Evolutionary conservation across 306 rosid genomes (phyloP).

Genomic region (Crataegus laevigata): DNA sequence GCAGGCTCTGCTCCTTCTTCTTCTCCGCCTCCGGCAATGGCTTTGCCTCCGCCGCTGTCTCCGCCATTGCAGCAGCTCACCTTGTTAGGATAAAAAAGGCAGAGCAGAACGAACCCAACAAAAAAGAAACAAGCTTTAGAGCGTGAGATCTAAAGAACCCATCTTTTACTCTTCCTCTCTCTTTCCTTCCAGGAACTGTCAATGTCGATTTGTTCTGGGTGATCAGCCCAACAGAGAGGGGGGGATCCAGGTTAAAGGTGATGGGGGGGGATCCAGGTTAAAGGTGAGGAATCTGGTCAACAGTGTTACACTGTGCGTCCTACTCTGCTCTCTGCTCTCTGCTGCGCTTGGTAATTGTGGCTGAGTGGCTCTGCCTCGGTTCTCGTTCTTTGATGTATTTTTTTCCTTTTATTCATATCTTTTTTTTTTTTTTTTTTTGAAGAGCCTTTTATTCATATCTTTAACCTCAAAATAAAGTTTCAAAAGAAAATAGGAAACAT

Average conservation of each 20-base stretch:
- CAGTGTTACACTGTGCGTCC: slow-evolving; percentile 2
- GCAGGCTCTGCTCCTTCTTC: slow-evolving; percentile 89
- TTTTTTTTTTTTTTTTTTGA: too few species aligned
- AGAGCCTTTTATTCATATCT: too few species aligned
- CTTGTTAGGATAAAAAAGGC: background rate
- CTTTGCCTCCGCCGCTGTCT: slow-evolving; percentile 25
- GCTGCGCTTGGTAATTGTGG: background rate
- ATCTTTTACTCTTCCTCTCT: background rate
- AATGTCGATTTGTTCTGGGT: slow-evolving; percentile 27
- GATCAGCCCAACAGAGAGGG: slow-evolving; percentile 14
- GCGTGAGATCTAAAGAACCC: slow-evolving; percentile 27
- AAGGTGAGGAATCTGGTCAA: slow-evolving; percentile 20
- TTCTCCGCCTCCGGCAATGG: slow-evolving; percentile 82
- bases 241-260: background rate
- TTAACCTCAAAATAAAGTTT: background rate
- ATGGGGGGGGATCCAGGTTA: background rate
- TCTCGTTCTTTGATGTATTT: background rate
- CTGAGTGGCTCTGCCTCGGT: background rate
- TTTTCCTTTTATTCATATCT: too few species aligned
- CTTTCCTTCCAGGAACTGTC: slow-evolving; percentile 40
- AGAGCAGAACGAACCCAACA: background rate
- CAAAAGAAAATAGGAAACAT: background rate
- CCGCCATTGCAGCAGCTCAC: slow-evolving; percentile 3
- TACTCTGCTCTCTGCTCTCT: background rate
- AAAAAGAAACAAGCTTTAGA: slow-evolving; percentile 2